Percentiles rank a stretch among this genome's conserved stretches.
Conservation (phyloP, 352 stramenopile genomes). For the Globisporangium okanoganense region DNA sequence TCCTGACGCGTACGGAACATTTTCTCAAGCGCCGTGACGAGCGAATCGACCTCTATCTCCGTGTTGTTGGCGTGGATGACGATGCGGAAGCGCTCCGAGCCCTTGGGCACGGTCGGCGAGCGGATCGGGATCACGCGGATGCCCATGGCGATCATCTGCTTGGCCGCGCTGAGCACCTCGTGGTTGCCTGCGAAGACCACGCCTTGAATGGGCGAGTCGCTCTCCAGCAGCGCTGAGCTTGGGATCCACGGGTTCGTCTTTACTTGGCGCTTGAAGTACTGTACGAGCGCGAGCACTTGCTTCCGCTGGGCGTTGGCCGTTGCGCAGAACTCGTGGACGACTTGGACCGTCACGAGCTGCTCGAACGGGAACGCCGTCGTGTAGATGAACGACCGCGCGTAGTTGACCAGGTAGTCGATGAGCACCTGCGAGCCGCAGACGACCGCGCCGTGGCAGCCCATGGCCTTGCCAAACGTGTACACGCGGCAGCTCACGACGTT, state of each 20-base stretch:
- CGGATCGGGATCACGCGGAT: slow-evolving; percentile 95
- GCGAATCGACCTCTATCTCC: slow-evolving; percentile 69
- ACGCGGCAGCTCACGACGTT: slow-evolving; percentile 82
- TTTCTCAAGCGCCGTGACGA: slow-evolving; percentile 45
- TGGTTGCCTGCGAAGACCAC: slow-evolving; percentile 92
- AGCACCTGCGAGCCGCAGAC: slow-evolving; percentile 89
- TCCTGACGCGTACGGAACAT: slow-evolving; percentile 32
- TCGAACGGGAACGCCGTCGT: slow-evolving; percentile 93
- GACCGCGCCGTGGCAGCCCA: slow-evolving; percentile 94
- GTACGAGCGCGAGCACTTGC: slow-evolving; percentile 50
- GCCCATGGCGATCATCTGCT: slow-evolving; percentile 47
- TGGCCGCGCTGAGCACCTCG: slow-evolving; percentile 74
- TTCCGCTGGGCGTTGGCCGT: slow-evolving; percentile 32
- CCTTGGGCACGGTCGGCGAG: slow-evolving; percentile 92
- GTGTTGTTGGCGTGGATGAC: slow-evolving; percentile 96
- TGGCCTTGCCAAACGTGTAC: slow-evolving; percentile 97
- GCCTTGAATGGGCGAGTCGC: slow-evolving; percentile 92
- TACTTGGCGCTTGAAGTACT: slow-evolving; percentile 78
- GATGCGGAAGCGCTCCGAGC: slow-evolving; percentile 93
- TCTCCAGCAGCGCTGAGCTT: slow-evolving; percentile 44
- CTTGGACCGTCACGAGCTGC: slow-evolving; percentile 88
- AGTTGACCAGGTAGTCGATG: slow-evolving; percentile 96
- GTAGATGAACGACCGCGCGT: slow-evolving; percentile 97
- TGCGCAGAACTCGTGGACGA: slow-evolving; percentile 87
- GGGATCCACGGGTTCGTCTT: slow-evolving; percentile 32